Base-by-base conservation (phyloP, 2,329 filamentous ascomycete species). In the Cladosporium velox region DNA sequence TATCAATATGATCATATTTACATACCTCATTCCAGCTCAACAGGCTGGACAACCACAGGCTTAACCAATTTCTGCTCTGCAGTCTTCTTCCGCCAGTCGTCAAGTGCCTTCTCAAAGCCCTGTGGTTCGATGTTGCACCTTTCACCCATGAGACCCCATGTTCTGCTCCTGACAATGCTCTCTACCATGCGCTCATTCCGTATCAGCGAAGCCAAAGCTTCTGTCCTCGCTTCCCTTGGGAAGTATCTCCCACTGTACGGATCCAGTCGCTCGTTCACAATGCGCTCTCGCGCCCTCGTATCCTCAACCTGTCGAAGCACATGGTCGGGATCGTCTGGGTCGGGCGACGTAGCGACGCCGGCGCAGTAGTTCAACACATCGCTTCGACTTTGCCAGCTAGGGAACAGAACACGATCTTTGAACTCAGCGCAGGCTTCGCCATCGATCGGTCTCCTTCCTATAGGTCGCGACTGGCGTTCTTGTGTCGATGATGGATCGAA, bases 291-390 rank as follows among this genome's bases (percentile, higher is more conserved):
- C 69, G 91, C 88, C 72, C 83, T 87, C 66, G 88, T 86, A 63
- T 87, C 87, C 78, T 96, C 91, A 0, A 88, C 83, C 72, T 92
- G 85, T 64, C 91, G 83, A 21, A 91, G 73, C 0, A 91, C 81
- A 30, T 88, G 84, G 65, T 94, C 91, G 1, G 93, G 93, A 72
- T 97, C 93, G 67, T 94, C 86, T 0, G 92, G 92, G 73, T 98
- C 93, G 0, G 92, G 91, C 67, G 89, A 91, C 12, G 92, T 92
- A 3, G 94, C 94, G 0, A 99, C 93, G 41, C 90, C 85, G 2
- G 91, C 89, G 79, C 95, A 99, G 78, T 97, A 99, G 71, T 88
- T 91, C 64, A 98, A 82, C 1, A 97, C 90, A 74, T 96, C 90
- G 18, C 90, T 89, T 44, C 95, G 87, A 4, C 86, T 84, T 72